Conservation (phyloP, 2,329 filamentous ascomycete species). For the Kalaharituber pfeilii region DNA sequence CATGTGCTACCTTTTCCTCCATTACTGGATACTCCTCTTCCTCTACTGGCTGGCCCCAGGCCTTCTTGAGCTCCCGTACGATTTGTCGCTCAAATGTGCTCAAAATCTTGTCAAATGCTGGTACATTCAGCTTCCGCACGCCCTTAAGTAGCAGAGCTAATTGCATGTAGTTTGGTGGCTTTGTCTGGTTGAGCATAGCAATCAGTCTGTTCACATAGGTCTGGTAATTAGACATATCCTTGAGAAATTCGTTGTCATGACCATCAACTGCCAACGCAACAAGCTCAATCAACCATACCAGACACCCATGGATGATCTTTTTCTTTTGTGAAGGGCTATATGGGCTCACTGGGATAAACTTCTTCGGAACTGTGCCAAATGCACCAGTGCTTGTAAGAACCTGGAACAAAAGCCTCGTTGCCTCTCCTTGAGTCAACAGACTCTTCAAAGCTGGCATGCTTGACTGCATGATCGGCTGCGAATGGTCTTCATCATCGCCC, state of each 20-base stretch:
- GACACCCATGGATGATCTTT: conserved; percentile 20
- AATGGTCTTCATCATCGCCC: conserved; percentile 22
- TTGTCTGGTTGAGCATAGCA: conserved; percentile 20
- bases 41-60: conserved; percentile 21
- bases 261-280: conserved; percentile 16
- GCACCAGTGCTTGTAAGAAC: conserved; percentile 21
- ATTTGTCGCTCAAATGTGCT: conserved; percentile 21
- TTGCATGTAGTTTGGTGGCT: conserved; percentile 18
- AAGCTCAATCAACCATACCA: conserved; percentile 22
- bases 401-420: conserved; percentile 20
- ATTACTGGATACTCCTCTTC: conserved; percentile 16
- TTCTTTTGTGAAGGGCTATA: conserved; percentile 20
- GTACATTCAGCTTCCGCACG: conserved; percentile 16
- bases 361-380: conserved; percentile 19
- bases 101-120: conserved; percentile 20
- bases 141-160: conserved; percentile 20
- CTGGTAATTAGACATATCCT: conserved; percentile 20
- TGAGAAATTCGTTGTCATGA: conserved; percentile 20
- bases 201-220: conserved; percentile 20
- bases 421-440: conserved; percentile 18
- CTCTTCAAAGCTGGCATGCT: conserved; percentile 21
- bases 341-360: conserved; percentile 17
- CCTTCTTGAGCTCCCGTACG: conserved; percentile 19
- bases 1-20: conserved; percentile 24
- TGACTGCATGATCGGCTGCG: conserved; percentile 18